A percentile compares a stretch with the other conserved stretches of the same genome.
phyloP scores from a whole-genome alignment of 116 monocot species.

The Trichopus zeylanicus region DNA sequence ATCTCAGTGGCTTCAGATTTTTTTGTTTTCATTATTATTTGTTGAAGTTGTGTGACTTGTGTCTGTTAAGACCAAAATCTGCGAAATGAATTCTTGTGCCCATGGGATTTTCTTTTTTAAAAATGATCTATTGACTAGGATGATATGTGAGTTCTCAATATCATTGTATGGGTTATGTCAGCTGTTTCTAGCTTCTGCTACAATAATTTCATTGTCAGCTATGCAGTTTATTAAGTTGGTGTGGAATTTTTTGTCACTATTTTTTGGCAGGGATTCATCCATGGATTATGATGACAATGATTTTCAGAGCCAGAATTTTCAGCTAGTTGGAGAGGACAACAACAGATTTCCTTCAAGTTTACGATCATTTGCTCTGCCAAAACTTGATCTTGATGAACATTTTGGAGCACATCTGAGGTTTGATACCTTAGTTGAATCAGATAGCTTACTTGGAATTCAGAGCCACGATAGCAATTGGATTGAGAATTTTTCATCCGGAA shows the following conservation, averaged over 20 bases:
- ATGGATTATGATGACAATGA: conserved; percentile 99
- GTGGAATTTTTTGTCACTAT: not conserved
- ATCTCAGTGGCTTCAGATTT: too few relatives aligned
- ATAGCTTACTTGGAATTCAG: conserved; percentile 60
- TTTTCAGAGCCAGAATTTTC: conserved; percentile 88
- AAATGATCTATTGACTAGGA: too few relatives aligned
- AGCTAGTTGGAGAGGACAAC: conserved; percentile 73
- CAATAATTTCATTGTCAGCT: not conserved
- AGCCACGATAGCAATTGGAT: conserved; percentile 77
- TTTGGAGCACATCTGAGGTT: conserved; percentile 65
- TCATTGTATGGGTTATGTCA: not conserved
- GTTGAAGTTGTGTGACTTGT: too few relatives aligned
- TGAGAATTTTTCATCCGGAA: conserved; percentile 72
- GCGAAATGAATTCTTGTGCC: too few relatives aligned
- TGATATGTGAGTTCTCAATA: too few relatives aligned
- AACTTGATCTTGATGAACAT: conserved; percentile 84
- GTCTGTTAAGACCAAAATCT: too few relatives aligned
- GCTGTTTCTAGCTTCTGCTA: not conserved
- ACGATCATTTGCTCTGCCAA: conserved; percentile 59
- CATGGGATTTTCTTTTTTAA: too few relatives aligned
- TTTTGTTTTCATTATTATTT: too few relatives aligned
- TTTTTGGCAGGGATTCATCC: conserved; percentile 55
- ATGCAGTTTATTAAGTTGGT: not conserved
- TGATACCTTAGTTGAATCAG: conserved; percentile 67
- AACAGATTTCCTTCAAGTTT: conserved; percentile 64